Evolutionary conservation across 345 rosid genomes (phyloP).

Genomic region (Hibiscus trionum): DNA sequence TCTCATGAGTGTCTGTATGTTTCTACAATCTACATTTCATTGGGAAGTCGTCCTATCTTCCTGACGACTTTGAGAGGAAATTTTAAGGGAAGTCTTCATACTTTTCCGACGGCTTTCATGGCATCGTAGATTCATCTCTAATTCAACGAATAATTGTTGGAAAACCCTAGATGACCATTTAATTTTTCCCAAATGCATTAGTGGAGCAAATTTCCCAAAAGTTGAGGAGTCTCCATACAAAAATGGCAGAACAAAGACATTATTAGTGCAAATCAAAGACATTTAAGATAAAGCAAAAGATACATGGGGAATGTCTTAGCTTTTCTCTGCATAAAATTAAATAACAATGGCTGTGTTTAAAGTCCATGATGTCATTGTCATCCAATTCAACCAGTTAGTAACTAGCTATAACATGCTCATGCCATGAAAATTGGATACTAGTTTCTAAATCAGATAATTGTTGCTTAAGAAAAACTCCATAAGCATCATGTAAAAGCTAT

Average conservation of each 20-base stretch:
- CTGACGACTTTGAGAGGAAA: no score
- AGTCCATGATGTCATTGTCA: background rate
- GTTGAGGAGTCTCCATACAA: background rate
- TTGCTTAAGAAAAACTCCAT: background rate
- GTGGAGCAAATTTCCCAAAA: background rate
- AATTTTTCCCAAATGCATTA: no score
- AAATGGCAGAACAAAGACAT: background rate
- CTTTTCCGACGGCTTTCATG: no score
- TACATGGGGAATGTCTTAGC: background rate
- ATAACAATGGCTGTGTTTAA: background rate
- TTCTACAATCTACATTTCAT: no score
- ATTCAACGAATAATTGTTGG: no score
- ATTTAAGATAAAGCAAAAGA: background rate
- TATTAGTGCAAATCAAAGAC: background rate
- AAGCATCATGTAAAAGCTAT: background rate
- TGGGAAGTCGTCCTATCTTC: no score
- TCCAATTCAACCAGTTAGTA: background rate
- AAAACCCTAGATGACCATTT: no score
- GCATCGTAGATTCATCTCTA: no score
- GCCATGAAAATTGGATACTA: background rate
- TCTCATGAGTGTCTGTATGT: no score
- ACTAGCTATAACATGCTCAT: background rate
- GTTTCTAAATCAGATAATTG: background rate
- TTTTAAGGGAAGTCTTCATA: no score
- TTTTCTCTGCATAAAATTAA: background rate